Conservation (phyloP, 2,329 filamentous ascomycete genomes). For the Furcasterigmium sp. region DNA sequence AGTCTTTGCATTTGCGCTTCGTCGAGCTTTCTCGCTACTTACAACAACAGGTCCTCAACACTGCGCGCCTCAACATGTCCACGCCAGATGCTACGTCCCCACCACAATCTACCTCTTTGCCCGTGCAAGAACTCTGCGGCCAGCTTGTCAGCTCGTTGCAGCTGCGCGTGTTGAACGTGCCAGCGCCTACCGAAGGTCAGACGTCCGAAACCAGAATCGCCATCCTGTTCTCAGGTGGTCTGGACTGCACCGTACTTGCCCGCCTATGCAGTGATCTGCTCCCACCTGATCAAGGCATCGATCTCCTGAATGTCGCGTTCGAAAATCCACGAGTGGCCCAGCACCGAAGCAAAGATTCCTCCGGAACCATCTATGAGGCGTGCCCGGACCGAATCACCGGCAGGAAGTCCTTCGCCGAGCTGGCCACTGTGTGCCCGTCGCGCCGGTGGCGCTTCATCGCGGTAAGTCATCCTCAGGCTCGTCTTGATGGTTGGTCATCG, state of each 20-base stretch:
- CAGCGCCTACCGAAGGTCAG: slow-evolving; percentile 40
- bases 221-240: slow-evolving; percentile 86
- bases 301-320: slow-evolving; percentile 93
- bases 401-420: slow-evolving; percentile 71
- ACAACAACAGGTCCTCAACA: slow-evolving; percentile 45
- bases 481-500: neutral
- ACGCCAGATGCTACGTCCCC: slow-evolving; percentile 27
- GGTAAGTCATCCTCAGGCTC: slow-evolving; percentile 31
- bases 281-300: slow-evolving; percentile 63
- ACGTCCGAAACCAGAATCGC: slow-evolving; percentile 53
- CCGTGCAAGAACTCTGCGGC: slow-evolving; percentile 47
- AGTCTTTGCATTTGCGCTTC: slow-evolving; percentile 22
- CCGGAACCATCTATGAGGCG: slow-evolving; percentile 58
- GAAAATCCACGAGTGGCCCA: slow-evolving; percentile 78
- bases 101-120: slow-evolving; percentile 29
- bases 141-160: slow-evolving; percentile 57
- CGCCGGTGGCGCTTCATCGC: slow-evolving; percentile 80
- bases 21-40: slow-evolving; percentile 29
- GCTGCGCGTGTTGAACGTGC: slow-evolving; percentile 61
- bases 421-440: slow-evolving; percentile 61
- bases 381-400: slow-evolving; percentile 91
- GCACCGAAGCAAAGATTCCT: slow-evolving; percentile 32
- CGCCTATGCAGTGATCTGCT: slow-evolving; percentile 74
- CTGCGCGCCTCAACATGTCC: slow-evolving; percentile 46
- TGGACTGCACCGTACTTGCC: slow-evolving; percentile 88